Evolutionary conservation across 306 rosid species (phyloP).

Genomic region (Fagus sylvatica): DNA sequence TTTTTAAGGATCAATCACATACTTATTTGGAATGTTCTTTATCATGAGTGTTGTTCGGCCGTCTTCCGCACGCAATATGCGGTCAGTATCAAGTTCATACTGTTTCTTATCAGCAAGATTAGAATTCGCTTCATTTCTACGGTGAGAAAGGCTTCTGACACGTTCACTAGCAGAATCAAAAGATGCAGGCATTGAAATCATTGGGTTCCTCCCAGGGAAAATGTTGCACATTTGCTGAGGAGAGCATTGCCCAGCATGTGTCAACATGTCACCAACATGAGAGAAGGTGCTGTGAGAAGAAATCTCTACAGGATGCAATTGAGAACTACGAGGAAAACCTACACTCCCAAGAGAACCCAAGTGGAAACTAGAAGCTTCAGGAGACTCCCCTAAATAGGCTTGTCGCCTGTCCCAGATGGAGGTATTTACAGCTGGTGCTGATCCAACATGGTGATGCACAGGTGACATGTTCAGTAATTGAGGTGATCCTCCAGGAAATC

Average conservation of each 20-base stretch:
- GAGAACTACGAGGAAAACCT: slow-evolving; percentile 66
- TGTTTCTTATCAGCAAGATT: slow-evolving; percentile 69
- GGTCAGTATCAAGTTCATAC: slow-evolving; percentile 71
- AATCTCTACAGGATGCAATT: slow-evolving; percentile 54
- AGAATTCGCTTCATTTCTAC: slow-evolving; percentile 66
- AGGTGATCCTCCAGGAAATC: slow-evolving; percentile 60
- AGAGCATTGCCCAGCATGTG: slow-evolving; percentile 57
- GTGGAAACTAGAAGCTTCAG: slow-evolving; percentile 63
- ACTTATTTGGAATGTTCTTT: slow-evolving; percentile 90
- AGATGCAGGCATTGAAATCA: slow-evolving; percentile 58
- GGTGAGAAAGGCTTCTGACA: slow-evolving; percentile 65
- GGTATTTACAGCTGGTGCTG: slow-evolving; percentile 75
- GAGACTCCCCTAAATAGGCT: slow-evolving; percentile 66
- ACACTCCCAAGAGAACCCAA: slow-evolving; percentile 69
- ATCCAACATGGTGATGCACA: slow-evolving; percentile 69
- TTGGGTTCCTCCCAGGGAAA: slow-evolving; percentile 66
- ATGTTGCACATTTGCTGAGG: slow-evolving; percentile 58
- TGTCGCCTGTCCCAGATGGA: slow-evolving; percentile 72
- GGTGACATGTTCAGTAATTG: slow-evolving; percentile 59
- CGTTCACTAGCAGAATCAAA: slow-evolving; percentile 72
- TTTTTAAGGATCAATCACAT: slow-evolving; percentile 28
- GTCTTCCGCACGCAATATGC: slow-evolving; percentile 69
- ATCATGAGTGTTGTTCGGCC: slow-evolving; percentile 80
- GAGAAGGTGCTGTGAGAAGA: slow-evolving; percentile 59
- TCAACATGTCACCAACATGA: slow-evolving; percentile 59